Base-by-base conservation (phyloP, 805 yeast genomes). In the Danielozyma ontarioensis region DNA sequence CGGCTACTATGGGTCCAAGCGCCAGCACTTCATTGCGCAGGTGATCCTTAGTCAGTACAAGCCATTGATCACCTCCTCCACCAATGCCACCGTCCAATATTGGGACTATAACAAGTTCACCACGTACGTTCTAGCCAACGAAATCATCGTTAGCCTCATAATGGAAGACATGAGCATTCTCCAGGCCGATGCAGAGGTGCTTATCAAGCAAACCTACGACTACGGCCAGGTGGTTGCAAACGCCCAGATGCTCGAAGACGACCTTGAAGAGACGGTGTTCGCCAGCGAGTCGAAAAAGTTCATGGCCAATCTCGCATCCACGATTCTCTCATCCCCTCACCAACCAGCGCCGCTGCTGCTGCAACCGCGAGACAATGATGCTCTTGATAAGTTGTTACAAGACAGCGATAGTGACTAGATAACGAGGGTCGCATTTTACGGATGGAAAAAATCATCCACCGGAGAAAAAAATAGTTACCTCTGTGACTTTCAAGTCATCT, bases 71-170 rank as follows among this genome's bases (percentile, higher is more conserved):
- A 29, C 31, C 16, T 32, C 40, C 14, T 27, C 27, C 24, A 18
- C 7, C 11, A 74, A 74, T 42, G 55, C 60, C 14, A 74, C 78
- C 1, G 52, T 81, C 5, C 55, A 60, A 28, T 82, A 78, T 61
- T 81, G 87, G 85, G 74, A 83, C 2, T 44, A 62, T 1, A 64
- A 67, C 15, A 72, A 73, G 33, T 83, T 80, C 48, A 55, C 71
- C 3, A 64, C 72, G 13, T 77, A 74, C 45, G 78, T 81, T 2
- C 51, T 83, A 16, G 78, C 84, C 5, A 79, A 82, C 17, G 89
- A 82, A 44, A 51, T 82, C 4, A 64, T 78, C 3, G 55, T 75
- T 5, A 55, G 76, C 19, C 45, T 79, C 14, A 69, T 74, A 5
- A 62, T 67, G 49, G 66, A 69, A 3, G 81, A 78, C 39, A 44